Base-by-base conservation (phyloP, 176 grass and related monocot genomes). In the Zea mays region DNA sequence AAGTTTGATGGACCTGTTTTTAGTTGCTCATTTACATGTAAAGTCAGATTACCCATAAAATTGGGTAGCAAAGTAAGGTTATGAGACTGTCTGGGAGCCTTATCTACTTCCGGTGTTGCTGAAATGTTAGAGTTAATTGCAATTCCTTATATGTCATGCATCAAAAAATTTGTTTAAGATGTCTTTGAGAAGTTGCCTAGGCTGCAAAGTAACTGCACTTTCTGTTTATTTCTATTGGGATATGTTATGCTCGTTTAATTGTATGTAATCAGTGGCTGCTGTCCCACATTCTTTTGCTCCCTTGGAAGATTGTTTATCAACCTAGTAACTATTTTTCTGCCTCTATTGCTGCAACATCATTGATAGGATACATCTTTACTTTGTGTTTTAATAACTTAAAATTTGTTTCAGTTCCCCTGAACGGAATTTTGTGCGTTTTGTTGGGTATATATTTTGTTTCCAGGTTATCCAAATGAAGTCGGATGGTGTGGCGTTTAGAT, bases 391-490 rank as follows among this genome's bases (percentile, higher is more conserved):
- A 16, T 61, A 2, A 59, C 44, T 61, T 7, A 1, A 56, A 21
- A 10, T 62, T 3, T 63, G 0, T 15, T 60, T 10, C 20, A 27
- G 1, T 46, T 62, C 42, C 34, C 20, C 2, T 48, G 13, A 36
- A 20, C 34, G 7, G 6, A 38, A 12, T 38, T 15, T 6, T 54
- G 5, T 36, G 7, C 2, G 3, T 54, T 27, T 40, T 54, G 7
- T 14, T 13, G 11, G 8, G 10, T 73, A 0, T 34, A 8, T n/a
- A 4, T 43, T 84, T 48, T 67, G 11, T 17, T 79, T 85, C 34
- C 84, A 97, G 94, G 87, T 94, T 86, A 90, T 93, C 67, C 86
- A 97, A 70, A 73, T 97, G 17, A 94, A 92, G 82, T 79, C 88
- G 5, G 73, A 97, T 77, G 94, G 94, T 42, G 90, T 93, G 65